Evolutionary conservation across 129 eudicot species (phyloP).

Genomic region (Daucus carota): DH1_v3.0 NC_030381.2:43965501-43966000

Average conservation of each 20-base stretch:
- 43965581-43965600: not conserved
- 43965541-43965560: not conserved
- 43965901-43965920: not conserved
- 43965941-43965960: slow-evolving; percentile 85
- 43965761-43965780: slow-evolving; percentile 63
- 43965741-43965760: slow-evolving; percentile 65
- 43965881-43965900: not conserved
- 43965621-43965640: slow-evolving; percentile 85
- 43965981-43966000: not conserved
- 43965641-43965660: slow-evolving; percentile 99
- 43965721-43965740: slow-evolving; percentile 75
- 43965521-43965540: not conserved
- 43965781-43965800: slow-evolving; percentile 78
- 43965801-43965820: slow-evolving; percentile 67
- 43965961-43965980: slow-evolving; percentile 96
- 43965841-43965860: too few species aligned
- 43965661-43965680: slow-evolving; percentile 95
- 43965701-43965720: slow-evolving; percentile 67
- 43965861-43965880: not conserved
- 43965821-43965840: slow-evolving; percentile 97
- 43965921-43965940: slow-evolving; percentile 98
- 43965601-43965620: slow-evolving; percentile 49
- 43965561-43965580: not conserved
- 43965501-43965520: slow-evolving; percentile 1
- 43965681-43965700: slow-evolving; percentile 86